Percentiles rank a stretch among this genome's conserved stretches.
Conservation (phyloP, 1,284 basidiomycete genomes). For the Naganishia albida region DNA sequence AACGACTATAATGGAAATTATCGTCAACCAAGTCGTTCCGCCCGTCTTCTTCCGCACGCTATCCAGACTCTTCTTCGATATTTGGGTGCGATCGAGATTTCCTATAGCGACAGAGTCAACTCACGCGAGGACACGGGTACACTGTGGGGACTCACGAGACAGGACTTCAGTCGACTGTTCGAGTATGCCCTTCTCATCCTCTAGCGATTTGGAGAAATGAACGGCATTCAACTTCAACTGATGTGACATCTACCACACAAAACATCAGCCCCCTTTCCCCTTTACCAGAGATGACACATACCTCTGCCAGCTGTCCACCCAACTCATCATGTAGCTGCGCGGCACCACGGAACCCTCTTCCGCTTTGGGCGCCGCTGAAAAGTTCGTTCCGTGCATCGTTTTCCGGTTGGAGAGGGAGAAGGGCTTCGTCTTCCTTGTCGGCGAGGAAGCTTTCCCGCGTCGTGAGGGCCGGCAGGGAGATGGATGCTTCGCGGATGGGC, state of each 20-base stretch:
- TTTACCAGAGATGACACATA: constrained; percentile 35
- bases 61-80: constrained; percentile 48
- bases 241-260: constrained; percentile 51
- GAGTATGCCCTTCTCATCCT: constrained; percentile 52
- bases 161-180: constrained; percentile 49
- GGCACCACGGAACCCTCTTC: constrained; percentile 16
- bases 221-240: constrained; percentile 53
- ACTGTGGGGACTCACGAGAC: constrained; percentile 44
- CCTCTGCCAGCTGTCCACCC: constrained; percentile 53
- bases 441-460: constrained; percentile 17
- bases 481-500: constrained; percentile 16
- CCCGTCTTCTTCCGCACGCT: constrained; percentile 48
- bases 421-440: constrained; percentile 28
- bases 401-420: constrained; percentile 13
- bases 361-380: constrained; percentile 30
- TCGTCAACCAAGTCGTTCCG: constrained; percentile 53
- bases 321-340: constrained; percentile 51
- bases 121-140: background rate
- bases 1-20: constrained; percentile 49
- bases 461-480: constrained; percentile 25
- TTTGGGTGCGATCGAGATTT: constrained; percentile 46
- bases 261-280: constrained; percentile 2
- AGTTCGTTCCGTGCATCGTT: constrained; percentile 35
- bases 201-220: constrained; percentile 52
- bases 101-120: constrained; percentile 36